Percentiles rank a stretch among this genome's conserved stretches.
phyloP scores from a whole-genome alignment of 2,329 filamentous ascomycete genomes.

The Alternaria infectoria region DNA sequence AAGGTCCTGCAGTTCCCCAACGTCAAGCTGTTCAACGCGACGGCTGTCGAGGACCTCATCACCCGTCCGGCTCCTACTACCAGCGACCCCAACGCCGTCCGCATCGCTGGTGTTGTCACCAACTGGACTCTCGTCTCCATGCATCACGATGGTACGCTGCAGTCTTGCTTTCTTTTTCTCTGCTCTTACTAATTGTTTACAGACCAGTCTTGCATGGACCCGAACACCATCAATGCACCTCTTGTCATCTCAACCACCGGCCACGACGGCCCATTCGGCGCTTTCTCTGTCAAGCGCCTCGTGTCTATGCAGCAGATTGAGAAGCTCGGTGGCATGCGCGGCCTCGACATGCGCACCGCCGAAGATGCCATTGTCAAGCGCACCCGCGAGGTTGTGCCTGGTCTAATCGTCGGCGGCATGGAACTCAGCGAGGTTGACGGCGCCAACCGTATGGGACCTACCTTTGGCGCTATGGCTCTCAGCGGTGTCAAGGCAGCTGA shows the following conservation, averaged over 20 bases:
- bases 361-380: conserved; percentile 94
- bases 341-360: conserved; percentile 87
- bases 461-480: conserved; percentile 88
- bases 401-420: conserved; percentile 93
- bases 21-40: conserved; percentile 96
- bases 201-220: conserved; percentile 95
- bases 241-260: conserved; percentile 88
- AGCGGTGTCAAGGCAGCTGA: conserved; percentile 90
- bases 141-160: conserved; percentile 41
- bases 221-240: conserved; percentile 94
- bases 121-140: conserved; percentile 94
- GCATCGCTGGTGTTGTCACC: conserved; percentile 87
- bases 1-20: conserved; percentile 86
- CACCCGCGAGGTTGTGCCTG: conserved; percentile 85
- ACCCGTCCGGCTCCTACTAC: conserved; percentile 65
- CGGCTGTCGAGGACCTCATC: conserved; percentile 89
- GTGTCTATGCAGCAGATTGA: conserved; percentile 86
- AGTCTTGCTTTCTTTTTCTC: not conserved
- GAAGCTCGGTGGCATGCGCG: conserved; percentile 88
- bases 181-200: conserved; percentile 51
- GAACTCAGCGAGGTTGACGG: conserved; percentile 90
- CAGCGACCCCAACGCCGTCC: conserved; percentile 60
- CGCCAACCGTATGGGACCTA: conserved; percentile 89
- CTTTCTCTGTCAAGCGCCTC: conserved; percentile 88
- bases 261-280: conserved; percentile 89